A percentile compares a stretch with the other conserved stretches of the same genome.
Conservation (phyloP, 2,329 filamentous ascomycete genomes). For the Hortaea sp. region DNA sequence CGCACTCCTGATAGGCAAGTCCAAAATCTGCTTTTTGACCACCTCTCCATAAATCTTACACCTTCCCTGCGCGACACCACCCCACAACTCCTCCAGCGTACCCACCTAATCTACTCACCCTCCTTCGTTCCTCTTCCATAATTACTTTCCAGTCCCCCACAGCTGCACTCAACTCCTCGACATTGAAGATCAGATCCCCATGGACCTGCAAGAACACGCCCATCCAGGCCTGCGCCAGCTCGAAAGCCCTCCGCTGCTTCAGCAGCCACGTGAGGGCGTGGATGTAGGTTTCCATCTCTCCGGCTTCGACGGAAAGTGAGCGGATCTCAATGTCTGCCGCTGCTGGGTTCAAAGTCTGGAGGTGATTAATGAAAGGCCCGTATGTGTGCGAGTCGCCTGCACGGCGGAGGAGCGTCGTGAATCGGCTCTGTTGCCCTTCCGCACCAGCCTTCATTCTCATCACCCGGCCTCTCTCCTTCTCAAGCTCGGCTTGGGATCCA, state of each 20-base stretch:
- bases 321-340: constrained; percentile 86
- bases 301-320: constrained; percentile 49
- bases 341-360: constrained; percentile 72
- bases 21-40: too few relatives aligned
- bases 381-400: constrained; percentile 47
- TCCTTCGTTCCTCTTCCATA: constrained; percentile 49
- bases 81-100: constrained; percentile 78
- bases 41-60: constrained; percentile 5
- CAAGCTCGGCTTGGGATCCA: constrained; percentile 10
- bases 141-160: constrained; percentile 55
- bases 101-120: constrained; percentile 68
- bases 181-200: constrained; percentile 46
- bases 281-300: constrained; percentile 70
- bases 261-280: constrained; percentile 65
- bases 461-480: constrained; percentile 24
- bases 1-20: too few relatives aligned
- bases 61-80: constrained; percentile 17
- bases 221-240: constrained; percentile 96
- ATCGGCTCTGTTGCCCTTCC: constrained; percentile 21
- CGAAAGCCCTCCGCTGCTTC: constrained; percentile 66
- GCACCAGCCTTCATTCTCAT: constrained; percentile 14
- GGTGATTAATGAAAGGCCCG: constrained; percentile 60
- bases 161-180: constrained; percentile 45
- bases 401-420: constrained; percentile 40
- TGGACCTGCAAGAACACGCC: constrained; percentile 81